Evolutionary conservation across 805 yeast genomes (phyloP), one percentile per base, ranked within the genome.

Genomic region (Candida endomychidarum): DNA sequence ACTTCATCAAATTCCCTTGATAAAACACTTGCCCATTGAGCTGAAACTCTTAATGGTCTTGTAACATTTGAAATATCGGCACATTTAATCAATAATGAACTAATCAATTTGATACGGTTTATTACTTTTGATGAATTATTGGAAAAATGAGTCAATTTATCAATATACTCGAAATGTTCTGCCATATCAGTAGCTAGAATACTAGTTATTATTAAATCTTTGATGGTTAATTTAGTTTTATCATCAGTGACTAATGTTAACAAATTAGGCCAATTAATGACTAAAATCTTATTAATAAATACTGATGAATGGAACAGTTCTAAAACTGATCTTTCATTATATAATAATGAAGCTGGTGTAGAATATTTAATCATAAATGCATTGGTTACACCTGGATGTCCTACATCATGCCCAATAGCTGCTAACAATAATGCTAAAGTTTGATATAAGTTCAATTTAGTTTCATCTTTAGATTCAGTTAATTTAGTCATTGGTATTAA

Each of bases 371-470:
- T 65, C 58, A 91, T 65, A 48, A 88, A 80, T 25, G 78, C 77
- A 59, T 88, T 87, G 10, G 95, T 88, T n/a, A 89, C 79, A 2
- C 98, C 99, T 0, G 98, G 98, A 61, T 93, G 99, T 16, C 96
- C 96, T 22, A 86, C 80, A 60, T 93, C 99, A 64, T 93, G 99
- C 38, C 98, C 98, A 30, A 90, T 64, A 1, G 96, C 93, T 0
- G 96, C 86, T 9, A 90, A 67, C 23, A 86, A 72, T 19, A 88
- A 62, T 1, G 84, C 77, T 34, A 85, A 63, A 2, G 74, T 69
- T 49, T 83, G 83, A 21, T 61, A 39, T 3, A 63, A 55, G 42
- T 57, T 64, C 35, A 67, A 50, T 57, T 51, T 41, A 63, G 72
- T 38, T 22, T 40, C 47, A 15, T 38, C 45, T 8, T 31, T 22